Base-by-base conservation (phyloP, 2,329 filamentous ascomycete genomes). In the Neofusicoccum cordaticola region DNA sequence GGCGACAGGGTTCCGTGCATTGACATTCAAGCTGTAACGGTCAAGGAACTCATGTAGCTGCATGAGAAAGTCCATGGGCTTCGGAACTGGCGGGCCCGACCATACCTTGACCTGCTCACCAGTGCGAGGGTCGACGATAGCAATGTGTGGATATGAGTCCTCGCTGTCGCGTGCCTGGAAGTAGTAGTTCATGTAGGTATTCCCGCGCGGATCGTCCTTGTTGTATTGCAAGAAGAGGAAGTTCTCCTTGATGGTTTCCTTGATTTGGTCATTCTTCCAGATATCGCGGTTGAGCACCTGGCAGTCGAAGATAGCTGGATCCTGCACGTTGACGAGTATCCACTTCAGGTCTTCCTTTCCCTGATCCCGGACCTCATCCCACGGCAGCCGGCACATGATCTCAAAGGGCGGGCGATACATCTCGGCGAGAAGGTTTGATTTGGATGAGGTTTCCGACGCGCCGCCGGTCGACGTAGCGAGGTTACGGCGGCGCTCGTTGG, bases 61-160 rank as follows among this genome's bases (percentile, higher is more conserved):
- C 73, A 93, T 92, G 66, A 96, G 86, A 71, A 99, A 98, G 13
- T 97, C 93, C 9, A 85, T 76, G 0, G 92, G 81, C 44, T 84
- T 85, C 0, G 93, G 89, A 62, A 93, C 91, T 1, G 93, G 92
- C 8, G 86, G 84, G 1, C 94, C 93, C 13, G 91, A 93, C 94
- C 95, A 98, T 1, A 93, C 86, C 80, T 99, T 99, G 75, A 99
- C 91, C 77, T 97, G 93, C 79, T 99, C 95, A 66, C 95, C 95
- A 0, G 95, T 99, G 66, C 95, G 86, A 1, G 95, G 95, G 71
- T 99, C 95, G 67, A 99, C 88, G 67, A 99, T 97, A 50, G 93
- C 92, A 65, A 98, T 95, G 74, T 99, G 93, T 5, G 95, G 95
- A 74, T 96, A 99, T 70, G 93, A 93, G 72, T 94, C 90, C n/a